Percentiles rank a stretch among this genome's conserved stretches.
Evolutionary conservation across 768 basidiomycete species (phyloP).

Genomic region (Trametes punicea): DNA sequence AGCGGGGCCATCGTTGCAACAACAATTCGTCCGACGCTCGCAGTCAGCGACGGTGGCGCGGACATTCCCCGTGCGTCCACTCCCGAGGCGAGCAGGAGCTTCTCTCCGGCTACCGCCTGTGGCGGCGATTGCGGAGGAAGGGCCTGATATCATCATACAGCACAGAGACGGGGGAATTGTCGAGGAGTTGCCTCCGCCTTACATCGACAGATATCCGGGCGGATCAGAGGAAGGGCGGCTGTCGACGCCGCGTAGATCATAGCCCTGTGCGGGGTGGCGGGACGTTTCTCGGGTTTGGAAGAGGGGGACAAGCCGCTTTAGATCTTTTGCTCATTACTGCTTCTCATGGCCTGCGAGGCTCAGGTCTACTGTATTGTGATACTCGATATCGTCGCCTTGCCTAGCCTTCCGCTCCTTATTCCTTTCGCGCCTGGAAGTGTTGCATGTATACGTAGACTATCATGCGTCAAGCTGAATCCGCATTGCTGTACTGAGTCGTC

Average conservation of each 20-base stretch:
- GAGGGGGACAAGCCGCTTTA: background rate
- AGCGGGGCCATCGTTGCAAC: slow-evolving; percentile 8
- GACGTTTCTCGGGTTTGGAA: background rate
- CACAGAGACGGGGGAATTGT: slow-evolving; percentile 39
- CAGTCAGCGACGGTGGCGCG: slow-evolving; percentile 7
- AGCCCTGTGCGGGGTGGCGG: background rate
- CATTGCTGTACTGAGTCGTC: too few species aligned
- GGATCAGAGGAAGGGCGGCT: background rate
- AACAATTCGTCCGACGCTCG: slow-evolving; percentile 5
- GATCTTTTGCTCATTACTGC: background rate
- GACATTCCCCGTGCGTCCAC: slow-evolving; percentile 11
- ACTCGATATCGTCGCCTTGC: background rate
- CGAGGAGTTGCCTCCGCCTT: slow-evolving; percentile 42
- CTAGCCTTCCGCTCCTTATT: background rate
- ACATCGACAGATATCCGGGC: slow-evolving; percentile 26
- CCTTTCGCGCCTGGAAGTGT: background rate
- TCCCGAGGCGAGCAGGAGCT: slow-evolving; percentile 8
- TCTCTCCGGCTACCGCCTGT: slow-evolving; percentile 14
- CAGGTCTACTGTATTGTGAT: background rate
- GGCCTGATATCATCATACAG: slow-evolving; percentile 38
- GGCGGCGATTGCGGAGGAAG: slow-evolving; percentile 17
- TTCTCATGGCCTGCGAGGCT: slow-evolving; percentile 12
- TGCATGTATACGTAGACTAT: slow-evolving; percentile 3
- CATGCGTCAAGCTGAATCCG: too few species aligned
- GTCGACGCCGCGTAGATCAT: background rate